Evolutionary conservation across 352 stramenopile species (phyloP), one percentile per base, ranked within the genome.

Genomic region (Phytophthora idaei): DNA sequence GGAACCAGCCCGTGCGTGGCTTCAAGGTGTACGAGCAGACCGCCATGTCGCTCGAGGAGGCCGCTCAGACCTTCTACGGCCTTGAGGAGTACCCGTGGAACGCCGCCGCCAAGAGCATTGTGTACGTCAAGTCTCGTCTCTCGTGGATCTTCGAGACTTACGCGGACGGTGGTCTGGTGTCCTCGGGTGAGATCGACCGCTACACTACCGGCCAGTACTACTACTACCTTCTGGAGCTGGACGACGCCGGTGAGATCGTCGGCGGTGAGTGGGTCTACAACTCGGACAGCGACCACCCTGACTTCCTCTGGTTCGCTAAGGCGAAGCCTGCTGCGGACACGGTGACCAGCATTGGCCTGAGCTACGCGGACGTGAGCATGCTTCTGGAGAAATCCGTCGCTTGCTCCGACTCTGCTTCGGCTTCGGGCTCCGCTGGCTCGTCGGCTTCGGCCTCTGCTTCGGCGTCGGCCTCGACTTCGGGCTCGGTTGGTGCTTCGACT

Each of bases 1-100:
- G 81, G 79, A 90, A 91, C 71, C 78, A 88, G 54, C 81, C 81
- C 7, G 71, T 91, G 41, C 64, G 59, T 28, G 71, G 64, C 51
- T 90, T 81, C 69, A 66, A 77, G 39, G 73, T 75, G 51, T 85
- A 83, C 58, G 56, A 77, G 37, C 57, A 78, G 29, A 66, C 67
- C 25, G 44, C 53, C 7, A 69, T 83, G 62, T 67, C 65, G 9
- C 51, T 86, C 52, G 60, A 68, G 12, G 61, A 78, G 5, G 61
- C 69, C 7, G 49, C 80, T 0, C 55, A 74, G 2, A 76, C 70
- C 2, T 69, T 81, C 47, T 89, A 80, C 50, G 68, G 67, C 17
- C 65, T 78, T 8, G 61, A 70, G 17, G 45, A 45, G 57, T 91
- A 89, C 53, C 76, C 76, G 37, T 91, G 85, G 70, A 89, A 89